Base-by-base conservation (phyloP, 768 basidiomycete species). In the Termitomyces sp. region DNA sequence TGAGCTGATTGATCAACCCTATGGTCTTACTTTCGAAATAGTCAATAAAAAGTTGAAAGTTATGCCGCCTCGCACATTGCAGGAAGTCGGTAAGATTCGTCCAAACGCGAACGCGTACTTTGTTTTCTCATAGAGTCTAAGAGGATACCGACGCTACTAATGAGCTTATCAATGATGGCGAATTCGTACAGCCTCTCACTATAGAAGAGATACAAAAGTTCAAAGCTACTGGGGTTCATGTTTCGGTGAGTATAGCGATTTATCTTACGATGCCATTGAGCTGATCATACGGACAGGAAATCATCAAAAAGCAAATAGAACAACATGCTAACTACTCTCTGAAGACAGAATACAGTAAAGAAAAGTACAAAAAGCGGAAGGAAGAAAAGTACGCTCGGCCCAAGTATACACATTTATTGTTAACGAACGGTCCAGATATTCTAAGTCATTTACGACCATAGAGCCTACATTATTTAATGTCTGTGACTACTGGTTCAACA, bases 141-240 rank as follows among this genome's bases (percentile, higher is more conserved):
- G 96, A 95, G 84, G 96, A 98, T 65, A 98, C 95, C 12, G 89
- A 90, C 51, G 96, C 95, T 1, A 99, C 94, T 3, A 99, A 99
- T 64, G 94, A 99, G 66, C 79, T 94, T 3, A 99, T 99, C 23
- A 89, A 90, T 63, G 94, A 96, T 59, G 89, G 86, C 3, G 80
- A 85, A 64, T 82, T 84, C 53, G 88, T 94, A 0, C 92, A 96
- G 62, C 88, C 91, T 30, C 71, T 98, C 57, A 90, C 90, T 2
- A 70, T 83, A 28, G 84, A 83, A 42, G 96, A 98, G 67, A 98
- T 99, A 50, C 83, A 89, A 64, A 76, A 80, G 7, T 71, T 98
- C 57, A 92, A 95, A 66, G 81, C 85, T 51, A 83, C 91, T 47
- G 95, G 95, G 5, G 75, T 85, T 1, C 87, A 87, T 73, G 89